Conservation (phyloP, 352 stramenopile genomes). For the Globisporangium sylvaticum region DNA sequence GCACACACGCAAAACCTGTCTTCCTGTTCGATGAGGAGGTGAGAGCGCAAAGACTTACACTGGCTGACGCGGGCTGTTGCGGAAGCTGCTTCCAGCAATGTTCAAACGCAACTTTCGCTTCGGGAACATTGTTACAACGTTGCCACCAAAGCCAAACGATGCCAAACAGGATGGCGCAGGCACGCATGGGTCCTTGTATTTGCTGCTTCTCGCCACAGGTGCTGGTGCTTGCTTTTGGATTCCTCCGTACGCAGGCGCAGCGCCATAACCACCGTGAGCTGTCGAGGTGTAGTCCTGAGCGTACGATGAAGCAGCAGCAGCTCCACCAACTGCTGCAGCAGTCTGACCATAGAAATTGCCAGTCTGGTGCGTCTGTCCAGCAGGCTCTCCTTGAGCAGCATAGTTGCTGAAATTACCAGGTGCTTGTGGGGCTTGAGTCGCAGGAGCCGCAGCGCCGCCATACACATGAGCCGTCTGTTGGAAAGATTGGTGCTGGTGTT, state of each 20-base stretch:
- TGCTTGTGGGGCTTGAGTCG: not conserved
- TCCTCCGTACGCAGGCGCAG: not conserved
- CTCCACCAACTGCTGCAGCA: not conserved
- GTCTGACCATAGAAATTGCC: not conserved
- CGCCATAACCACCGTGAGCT: slow-evolving; percentile 14
- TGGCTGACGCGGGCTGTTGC: slow-evolving; percentile 58
- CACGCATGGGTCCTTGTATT: slow-evolving; percentile 82
- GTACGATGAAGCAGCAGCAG: not conserved
- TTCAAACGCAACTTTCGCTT: slow-evolving; percentile 82
- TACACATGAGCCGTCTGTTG: slow-evolving; percentile 9
- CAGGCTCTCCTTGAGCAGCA: not conserved
- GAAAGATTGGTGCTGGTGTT: slow-evolving; percentile 12
- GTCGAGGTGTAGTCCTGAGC: slow-evolving; percentile 1
- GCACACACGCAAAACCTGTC: not conserved
- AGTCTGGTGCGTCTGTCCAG: not conserved
- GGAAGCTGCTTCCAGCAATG: slow-evolving; percentile 44
- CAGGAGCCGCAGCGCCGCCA: not conserved
- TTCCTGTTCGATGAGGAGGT: not conserved
- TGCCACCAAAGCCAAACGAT: slow-evolving; percentile 86
- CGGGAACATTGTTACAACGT: slow-evolving; percentile 87
- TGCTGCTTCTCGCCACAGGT: slow-evolving; percentile 45
- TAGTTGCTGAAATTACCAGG: slow-evolving; percentile 1
- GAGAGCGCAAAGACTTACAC: slow-evolving; percentile 32
- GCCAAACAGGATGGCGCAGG: slow-evolving; percentile 67
- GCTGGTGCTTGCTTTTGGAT: slow-evolving; percentile 8